These are phyloP conservation scores for Podospora pseudoanserina DNA, from an alignment of 495 filamentous ascomycete genomes.

Conservation along the genomic window DNA sequence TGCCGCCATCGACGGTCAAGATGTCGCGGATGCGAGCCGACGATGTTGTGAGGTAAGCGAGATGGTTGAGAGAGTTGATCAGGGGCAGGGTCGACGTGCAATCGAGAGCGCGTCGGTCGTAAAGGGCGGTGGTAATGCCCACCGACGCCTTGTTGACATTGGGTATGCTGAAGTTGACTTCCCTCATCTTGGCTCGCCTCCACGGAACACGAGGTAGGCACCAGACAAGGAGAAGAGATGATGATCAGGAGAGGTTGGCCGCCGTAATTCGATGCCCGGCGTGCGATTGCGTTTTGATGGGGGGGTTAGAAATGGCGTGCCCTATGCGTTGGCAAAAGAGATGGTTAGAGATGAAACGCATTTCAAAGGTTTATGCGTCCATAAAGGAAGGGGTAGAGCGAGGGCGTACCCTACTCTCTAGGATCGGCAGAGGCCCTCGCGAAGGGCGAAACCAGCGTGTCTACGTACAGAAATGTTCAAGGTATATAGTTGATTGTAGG, in stretches of 20 bases:
- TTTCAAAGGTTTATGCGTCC: constrained; percentile 11
- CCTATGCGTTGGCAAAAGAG: constrained; percentile 7
- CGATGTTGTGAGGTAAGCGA: constrained; percentile 97
- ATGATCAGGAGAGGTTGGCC: not conserved
- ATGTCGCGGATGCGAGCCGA: constrained; percentile 97
- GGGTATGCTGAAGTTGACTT: constrained; percentile 99
- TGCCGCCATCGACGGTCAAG: constrained; percentile 94
- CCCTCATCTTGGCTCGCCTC: constrained; percentile 69
- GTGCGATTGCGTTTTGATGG: constrained; percentile 7
- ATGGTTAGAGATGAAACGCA: constrained; percentile 20
- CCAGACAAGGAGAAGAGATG: constrained; percentile 29
- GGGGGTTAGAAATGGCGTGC: not conserved
- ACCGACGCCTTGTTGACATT: constrained; percentile 99
- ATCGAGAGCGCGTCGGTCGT: constrained; percentile 93
- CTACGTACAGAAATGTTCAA: not conserved
- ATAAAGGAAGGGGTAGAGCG: not conserved
- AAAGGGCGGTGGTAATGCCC: constrained; percentile 96
- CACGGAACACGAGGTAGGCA: constrained; percentile 31
- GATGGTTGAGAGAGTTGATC: constrained; percentile 97
- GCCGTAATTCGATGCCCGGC: not conserved
- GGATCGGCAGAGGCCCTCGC: not conserved
- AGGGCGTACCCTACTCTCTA: constrained; percentile 13
- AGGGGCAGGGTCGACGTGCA: constrained; percentile 96
- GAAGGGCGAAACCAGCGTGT: constrained; percentile 11
- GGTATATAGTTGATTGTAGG: not conserved